Evolutionary conservation across 2,329 filamentous ascomycete genomes (phyloP), one percentile per base, ranked within the genome.

Genomic region (Fusarium luffae): DNA sequence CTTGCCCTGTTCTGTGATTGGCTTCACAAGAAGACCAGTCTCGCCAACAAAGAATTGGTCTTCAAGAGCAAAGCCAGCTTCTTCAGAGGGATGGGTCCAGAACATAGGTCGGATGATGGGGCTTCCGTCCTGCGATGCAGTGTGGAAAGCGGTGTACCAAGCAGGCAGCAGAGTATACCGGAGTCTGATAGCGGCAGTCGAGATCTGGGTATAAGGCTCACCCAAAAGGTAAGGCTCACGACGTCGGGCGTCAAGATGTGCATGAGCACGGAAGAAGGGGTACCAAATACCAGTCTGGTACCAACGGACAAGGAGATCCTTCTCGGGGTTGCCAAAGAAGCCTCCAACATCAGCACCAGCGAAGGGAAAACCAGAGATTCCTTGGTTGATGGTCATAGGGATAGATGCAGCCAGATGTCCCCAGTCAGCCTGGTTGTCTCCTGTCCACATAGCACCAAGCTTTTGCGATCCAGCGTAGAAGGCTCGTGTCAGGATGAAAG

Each of bases 211-310:
- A 81, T 97, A 94, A 1, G 94, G 94, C 66, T 96, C 92, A 13
- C 92, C 92, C 13, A 90, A 85, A 61, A 98, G 85, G 78, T 98
- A 99, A 5, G 96, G 96, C 82, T 99, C 96, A 54, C 96, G 92
- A 27, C 96, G 92, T 47, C 96, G 93, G 41, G 96, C 92, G 77
- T 99, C 96, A 65, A 98, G 98, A 80, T 99, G 96, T 9, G 96
- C 96, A 78, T 99, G 96, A 3, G 90, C 96, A 66, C 96, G 93
- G 92, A 98, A 97, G 85, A 98, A 99, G 10, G 96, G 96, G 79
- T 98, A 98, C 85, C 97, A 99, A 59, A 93, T 93, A 67, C 96
- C 96, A 34, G 94, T 90, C 81, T 99, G 96, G 81, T 97, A 99
- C 96, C 96, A 99, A 41, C 96, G 90, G 13, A 93, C 92, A 73